Base-by-base conservation (phyloP, 1,284 basidiomycete species). In the Puccinia novopanici region DNA sequence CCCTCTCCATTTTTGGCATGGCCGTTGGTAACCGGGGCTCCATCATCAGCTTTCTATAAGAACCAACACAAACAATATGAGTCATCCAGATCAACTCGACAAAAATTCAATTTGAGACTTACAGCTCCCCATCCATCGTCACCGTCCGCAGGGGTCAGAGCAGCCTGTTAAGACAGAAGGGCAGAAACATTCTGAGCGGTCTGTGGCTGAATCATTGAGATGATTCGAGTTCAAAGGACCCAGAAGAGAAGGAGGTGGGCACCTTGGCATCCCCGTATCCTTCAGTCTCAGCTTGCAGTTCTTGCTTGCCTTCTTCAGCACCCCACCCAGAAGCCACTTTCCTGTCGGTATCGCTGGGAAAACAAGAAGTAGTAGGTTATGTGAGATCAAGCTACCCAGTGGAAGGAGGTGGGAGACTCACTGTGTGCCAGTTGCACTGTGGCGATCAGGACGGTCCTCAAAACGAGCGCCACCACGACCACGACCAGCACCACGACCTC, bases 321-420 rank as follows among this genome's bases (percentile, higher is more conserved):
- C 77, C 77, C 77, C 77, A 80, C 9, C 77, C 77, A 59, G 77
- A 80, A 40, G 77, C 77, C 15, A 80, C 61, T 65, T 80, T 80
- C 59, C 70, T 50, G 67, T 80, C 68, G 34, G 77, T 80, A 57
- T 80, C 77, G 48, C 77, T 80, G 37, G 12, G 30, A 4, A 50
- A 19, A 19, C 8, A 27, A 48, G 13, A 27, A 2, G 24, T 13
- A 3, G 24, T 48, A 13, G 40, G 4, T 22, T 30, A 40, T 13
- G 24, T 13, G 54, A 50, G 40, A 34, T 27, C 24, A 24, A 24
- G 34, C 13, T 13, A 24, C 19, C 22, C 3, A 37, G 48, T 48
- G 0, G 57, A 48, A 40, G 74, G 15, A 17, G 37, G 10, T 12
- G 70, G 42, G 50, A 27, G 55, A 63, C 77, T 59, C n/a, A 80